A percentile compares a stretch with the other conserved stretches of the same genome.
Conservation (phyloP, 305 asterid genomes). For the Solanum hybrid region DNA sequence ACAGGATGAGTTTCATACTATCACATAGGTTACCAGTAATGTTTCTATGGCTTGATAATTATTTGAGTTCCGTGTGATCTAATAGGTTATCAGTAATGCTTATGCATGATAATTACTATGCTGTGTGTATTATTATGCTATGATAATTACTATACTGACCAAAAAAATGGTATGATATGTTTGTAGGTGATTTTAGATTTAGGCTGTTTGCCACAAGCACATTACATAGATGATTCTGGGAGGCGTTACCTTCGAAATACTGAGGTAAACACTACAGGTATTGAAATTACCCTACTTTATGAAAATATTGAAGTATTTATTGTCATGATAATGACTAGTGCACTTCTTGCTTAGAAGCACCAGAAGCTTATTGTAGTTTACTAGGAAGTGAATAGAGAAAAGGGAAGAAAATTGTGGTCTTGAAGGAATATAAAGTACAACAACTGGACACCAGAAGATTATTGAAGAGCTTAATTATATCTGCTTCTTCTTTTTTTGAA, state of each 20-base stretch:
- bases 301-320: background rate
- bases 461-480: background rate
- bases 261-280: conserved; percentile 26
- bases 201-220: conserved; percentile 66
- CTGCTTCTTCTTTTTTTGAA: background rate
- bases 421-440: background rate
- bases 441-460: background rate
- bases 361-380: background rate
- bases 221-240: conserved; percentile 37
- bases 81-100: background rate
- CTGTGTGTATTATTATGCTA: background rate
- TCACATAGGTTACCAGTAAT: background rate
- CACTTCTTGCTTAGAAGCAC: background rate
- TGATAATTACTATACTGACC: background rate
- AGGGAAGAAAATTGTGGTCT: background rate
- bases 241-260: conserved; percentile 38
- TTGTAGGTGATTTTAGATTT: conserved; percentile 58
- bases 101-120: background rate
- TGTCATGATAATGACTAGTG: background rate
- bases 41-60: background rate
- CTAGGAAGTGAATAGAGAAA: background rate
- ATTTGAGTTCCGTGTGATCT: background rate
- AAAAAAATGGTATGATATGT: background rate
- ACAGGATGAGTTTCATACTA: background rate
- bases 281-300: background rate